Evolutionary conservation across 768 basidiomycete species (phyloP), one percentile per base, ranked within the genome.

Genomic region (Asterophora lycoperdoides): DNA sequence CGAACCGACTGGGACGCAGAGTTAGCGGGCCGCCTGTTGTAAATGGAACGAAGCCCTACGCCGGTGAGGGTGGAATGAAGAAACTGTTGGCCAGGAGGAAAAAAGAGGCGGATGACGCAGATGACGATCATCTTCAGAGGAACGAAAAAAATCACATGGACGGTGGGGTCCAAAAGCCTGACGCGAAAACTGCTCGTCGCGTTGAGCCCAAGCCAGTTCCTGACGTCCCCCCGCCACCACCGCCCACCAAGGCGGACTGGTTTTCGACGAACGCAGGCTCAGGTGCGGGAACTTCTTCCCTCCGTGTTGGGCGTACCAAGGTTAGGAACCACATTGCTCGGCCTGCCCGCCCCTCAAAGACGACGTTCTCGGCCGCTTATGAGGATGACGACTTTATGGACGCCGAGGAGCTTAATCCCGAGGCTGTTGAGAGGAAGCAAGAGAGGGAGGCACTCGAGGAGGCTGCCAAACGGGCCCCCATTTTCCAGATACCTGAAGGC

Each of bases 11-110:
- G 14, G 79, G 77, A 13, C 60, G 64, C 50, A 72, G 65, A 58
- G 59, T 48, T 28, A 60, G 55, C 66, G 68, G 54, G 57, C 64
- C 59, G 30, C 70, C 64, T 36, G 61, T 69, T 14, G 64, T 71
- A 11, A 81, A 80, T 53, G 76, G 75, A 33, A 79, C 78, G 15
- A 89, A 89, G 58, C 88, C 88, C 3, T 90, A 90, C 57, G 82
- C 86, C 1, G 88, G 87, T 6, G 78, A 81, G 53, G 84, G 87
- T 44, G 85, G 86, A 0, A 82, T 88, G 76, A 88, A 84, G 71
- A 89, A 84, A 59, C 67, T 87, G 63, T 64, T 89, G 33, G 81
- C 84, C 17, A 76, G 79, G 55, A 71, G 82, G 41, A 78, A 76
- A 59, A 66, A 71, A 53, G 84, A 86, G 60, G 78, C 71, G 35